Percentiles rank a stretch among this genome's conserved stretches.
These are phyloP conservation scores for Tulasnella sp. DNA, from an alignment of 768 basidiomycete genomes.

Conservation along the genomic window DNA sequence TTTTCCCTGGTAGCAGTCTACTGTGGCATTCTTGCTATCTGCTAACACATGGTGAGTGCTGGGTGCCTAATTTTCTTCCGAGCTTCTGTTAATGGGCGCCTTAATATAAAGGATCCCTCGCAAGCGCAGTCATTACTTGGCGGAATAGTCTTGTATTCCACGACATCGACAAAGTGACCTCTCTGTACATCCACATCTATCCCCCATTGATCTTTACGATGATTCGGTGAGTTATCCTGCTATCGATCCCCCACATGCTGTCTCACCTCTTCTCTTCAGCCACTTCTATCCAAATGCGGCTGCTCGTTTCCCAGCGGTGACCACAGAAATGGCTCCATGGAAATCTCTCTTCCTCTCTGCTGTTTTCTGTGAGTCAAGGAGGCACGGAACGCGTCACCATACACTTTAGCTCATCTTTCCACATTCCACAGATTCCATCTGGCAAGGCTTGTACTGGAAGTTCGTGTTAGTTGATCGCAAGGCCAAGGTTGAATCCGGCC, in stretches of 20 bases:
- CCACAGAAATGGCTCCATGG: conserved; percentile 67
- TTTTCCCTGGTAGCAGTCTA: conserved; percentile 68
- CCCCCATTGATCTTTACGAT: conserved; percentile 87
- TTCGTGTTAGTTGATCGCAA: conserved; percentile 86
- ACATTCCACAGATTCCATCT: conserved; percentile 63
- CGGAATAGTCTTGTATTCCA: conserved; percentile 98
- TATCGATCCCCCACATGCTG: background rate
- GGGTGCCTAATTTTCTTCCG: background rate
- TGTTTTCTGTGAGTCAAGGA: conserved; percentile 65
- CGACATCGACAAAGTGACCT: conserved; percentile 93
- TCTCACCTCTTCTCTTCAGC: conserved; percentile 42
- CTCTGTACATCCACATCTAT: conserved; percentile 92
- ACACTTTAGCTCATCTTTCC: background rate
- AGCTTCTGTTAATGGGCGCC: background rate
- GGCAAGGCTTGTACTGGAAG: conserved; percentile 96
- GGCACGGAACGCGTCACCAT: background rate
- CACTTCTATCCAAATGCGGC: conserved; percentile 84
- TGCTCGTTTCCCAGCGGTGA: conserved; percentile 74
- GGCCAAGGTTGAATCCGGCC: conserved; percentile 85
- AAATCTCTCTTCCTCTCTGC: conserved; percentile 74
- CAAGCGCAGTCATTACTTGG: conserved; percentile 96
- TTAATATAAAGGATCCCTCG: conserved; percentile 57
- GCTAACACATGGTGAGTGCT: conserved; percentile 63
- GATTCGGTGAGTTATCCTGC: conserved; percentile 58
- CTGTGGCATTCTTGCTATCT: conserved; percentile 92